These are phyloP conservation scores for Phytophthora pini DNA, from an alignment of 352 stramenopile species.

Conservation along the genomic window DNA sequence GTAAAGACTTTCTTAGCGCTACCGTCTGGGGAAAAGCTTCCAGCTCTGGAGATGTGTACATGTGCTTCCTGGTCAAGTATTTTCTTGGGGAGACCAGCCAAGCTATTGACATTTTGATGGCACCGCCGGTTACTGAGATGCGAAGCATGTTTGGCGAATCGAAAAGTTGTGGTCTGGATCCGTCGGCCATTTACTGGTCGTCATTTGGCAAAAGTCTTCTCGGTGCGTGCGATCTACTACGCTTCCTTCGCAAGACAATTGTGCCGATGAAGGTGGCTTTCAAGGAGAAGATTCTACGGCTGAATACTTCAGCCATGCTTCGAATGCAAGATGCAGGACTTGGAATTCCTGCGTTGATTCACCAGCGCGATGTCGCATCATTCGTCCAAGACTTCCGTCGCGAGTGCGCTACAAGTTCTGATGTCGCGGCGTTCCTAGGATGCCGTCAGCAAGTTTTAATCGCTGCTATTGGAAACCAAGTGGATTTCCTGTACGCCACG, in stretches of 20 bases:
- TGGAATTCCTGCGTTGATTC: constrained; percentile 56
- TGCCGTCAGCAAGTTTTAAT: constrained; percentile 46
- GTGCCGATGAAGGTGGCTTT: constrained; percentile 49
- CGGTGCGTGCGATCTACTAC: constrained; percentile 68
- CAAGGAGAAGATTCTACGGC: constrained; percentile 60
- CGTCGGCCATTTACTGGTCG: constrained; percentile 70
- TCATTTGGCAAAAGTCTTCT: constrained; percentile 76
- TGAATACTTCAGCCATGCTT: constrained; percentile 59
- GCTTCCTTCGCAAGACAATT: constrained; percentile 64
- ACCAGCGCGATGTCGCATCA: constrained; percentile 60
- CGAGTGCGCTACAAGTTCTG: constrained; percentile 32
- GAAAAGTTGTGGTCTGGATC: constrained; percentile 9
- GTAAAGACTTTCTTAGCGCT: constrained; percentile 67
- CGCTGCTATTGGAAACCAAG: constrained; percentile 44
- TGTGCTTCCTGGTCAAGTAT: constrained; percentile 79
- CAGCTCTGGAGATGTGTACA: constrained; percentile 73
- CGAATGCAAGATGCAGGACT: constrained; percentile 64
- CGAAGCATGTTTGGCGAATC: constrained; percentile 57
- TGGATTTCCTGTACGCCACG: constrained; percentile 53
- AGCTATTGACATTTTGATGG: constrained; percentile 62
- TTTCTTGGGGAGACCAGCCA: constrained; percentile 52
- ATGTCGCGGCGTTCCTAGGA: constrained; percentile 50
- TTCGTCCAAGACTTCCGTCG: constrained; percentile 59
- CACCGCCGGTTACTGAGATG: constrained; percentile 56
- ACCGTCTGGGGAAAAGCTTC: constrained; percentile 57